These are phyloP conservation scores for Rhizodiscina lignyota DNA, from an alignment of 495 filamentous ascomycete species.

Conservation along the genomic window DNA sequence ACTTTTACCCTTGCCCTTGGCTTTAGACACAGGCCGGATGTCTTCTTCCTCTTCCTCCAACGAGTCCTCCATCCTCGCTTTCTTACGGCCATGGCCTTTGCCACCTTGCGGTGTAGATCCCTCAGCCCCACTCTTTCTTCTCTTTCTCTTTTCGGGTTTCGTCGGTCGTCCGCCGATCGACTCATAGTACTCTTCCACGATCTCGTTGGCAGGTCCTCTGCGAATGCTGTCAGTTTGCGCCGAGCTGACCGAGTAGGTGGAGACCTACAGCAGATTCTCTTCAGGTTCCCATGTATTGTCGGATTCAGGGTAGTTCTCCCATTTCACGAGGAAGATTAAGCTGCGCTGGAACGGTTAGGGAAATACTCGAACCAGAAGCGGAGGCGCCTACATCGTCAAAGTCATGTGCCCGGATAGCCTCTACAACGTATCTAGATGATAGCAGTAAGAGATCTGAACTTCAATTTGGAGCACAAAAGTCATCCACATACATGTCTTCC, in stretches of 20 bases:
- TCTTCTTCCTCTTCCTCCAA: slow-evolving; percentile 6
- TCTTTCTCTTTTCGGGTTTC: slow-evolving; percentile 11
- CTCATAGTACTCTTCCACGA: slow-evolving; percentile 36
- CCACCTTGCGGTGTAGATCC: neutral
- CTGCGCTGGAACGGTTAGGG: slow-evolving; percentile 18
- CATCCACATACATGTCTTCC: slow-evolving; percentile 16
- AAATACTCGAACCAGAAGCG: slow-evolving; percentile 4
- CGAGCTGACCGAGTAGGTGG: neutral
- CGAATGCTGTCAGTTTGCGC: neutral
- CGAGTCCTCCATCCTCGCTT: neutral
- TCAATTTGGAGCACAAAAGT: slow-evolving; percentile 1
- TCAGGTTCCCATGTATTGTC: slow-evolving; percentile 48
- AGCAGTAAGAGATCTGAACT: slow-evolving; percentile 17
- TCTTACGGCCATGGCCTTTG: slow-evolving; percentile 3
- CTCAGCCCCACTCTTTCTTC: slow-evolving; percentile 8
- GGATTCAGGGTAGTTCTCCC: slow-evolving; percentile 39
- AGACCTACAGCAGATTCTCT: slow-evolving; percentile 24
- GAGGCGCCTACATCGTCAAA: slow-evolving; percentile 2
- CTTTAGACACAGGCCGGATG: slow-evolving; percentile 3
- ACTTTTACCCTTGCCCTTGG: too few relatives aligned
- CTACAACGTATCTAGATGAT: slow-evolving; percentile 37
- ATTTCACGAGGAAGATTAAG: slow-evolving; percentile 39
- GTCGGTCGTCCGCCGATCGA: slow-evolving; percentile 38
- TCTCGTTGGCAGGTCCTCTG: slow-evolving; percentile 32
- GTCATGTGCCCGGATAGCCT: slow-evolving; percentile 27